Conservation (phyloP, 148 eudicot genomes). For the Limonium bicolor region DNA sequence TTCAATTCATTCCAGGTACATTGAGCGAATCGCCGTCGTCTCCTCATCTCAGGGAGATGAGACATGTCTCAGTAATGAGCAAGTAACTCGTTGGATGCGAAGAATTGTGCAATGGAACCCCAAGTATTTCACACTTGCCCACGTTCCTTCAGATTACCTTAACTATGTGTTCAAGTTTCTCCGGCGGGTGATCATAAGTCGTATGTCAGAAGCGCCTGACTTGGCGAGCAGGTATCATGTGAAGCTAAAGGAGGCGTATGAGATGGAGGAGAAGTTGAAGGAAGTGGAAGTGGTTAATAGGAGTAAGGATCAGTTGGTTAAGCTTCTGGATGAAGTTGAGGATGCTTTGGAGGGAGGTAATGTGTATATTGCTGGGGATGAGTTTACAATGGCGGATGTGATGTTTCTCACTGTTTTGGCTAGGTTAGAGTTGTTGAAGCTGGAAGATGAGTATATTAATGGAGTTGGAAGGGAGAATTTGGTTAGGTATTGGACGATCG, state of each 20-base stretch:
- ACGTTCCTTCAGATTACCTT: slow-evolving; percentile 50
- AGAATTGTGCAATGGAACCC: slow-evolving; percentile 85
- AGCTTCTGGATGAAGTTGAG: slow-evolving; percentile 79
- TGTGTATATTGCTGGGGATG: slow-evolving; percentile 51
- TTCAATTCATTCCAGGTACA: slow-evolving; percentile 35
- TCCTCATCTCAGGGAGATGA: slow-evolving; percentile 48
- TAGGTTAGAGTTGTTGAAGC: slow-evolving; percentile 38
- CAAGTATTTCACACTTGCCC: slow-evolving; percentile 74
- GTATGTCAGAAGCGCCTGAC: slow-evolving; percentile 86
- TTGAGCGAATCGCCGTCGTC: slow-evolving; percentile 77
- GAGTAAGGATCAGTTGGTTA: slow-evolving; percentile 47
- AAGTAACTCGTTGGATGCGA: slow-evolving; percentile 65
- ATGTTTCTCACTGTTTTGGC: slow-evolving; percentile 58
- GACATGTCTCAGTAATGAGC: slow-evolving; percentile 28
- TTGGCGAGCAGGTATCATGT: slow-evolving; percentile 72
- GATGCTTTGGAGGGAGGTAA: slow-evolving; percentile 31
- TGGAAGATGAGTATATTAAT: slow-evolving; percentile 49
- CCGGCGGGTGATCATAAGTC: slow-evolving; percentile 62
- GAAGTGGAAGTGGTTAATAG: slow-evolving; percentile 37
- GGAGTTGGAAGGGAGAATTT: slow-evolving; percentile 34
- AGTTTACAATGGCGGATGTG: slow-evolving; percentile 72
- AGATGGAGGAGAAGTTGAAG: slow-evolving; percentile 56
- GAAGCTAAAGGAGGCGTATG: slow-evolving; percentile 60
- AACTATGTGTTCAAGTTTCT: slow-evolving; percentile 48
- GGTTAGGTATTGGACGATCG: slow-evolving; percentile 53